phyloP scores from a whole-genome alignment of 306 rosid genomes.

The Gleditsia sinensis region DNA sequence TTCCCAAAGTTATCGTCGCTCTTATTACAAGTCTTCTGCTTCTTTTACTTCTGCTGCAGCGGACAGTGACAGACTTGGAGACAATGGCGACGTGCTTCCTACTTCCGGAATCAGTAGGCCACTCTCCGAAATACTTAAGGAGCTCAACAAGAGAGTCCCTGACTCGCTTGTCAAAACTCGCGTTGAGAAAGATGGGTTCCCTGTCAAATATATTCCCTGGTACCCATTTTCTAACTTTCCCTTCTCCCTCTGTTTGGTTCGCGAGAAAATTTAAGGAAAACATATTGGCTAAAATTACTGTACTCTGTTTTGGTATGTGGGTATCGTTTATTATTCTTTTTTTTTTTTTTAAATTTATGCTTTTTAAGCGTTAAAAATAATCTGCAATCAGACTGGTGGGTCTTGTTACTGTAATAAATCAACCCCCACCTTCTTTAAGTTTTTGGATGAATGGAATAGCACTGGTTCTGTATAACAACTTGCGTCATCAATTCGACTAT shows the following conservation, averaged over 20 bases:
- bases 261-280: neutral
- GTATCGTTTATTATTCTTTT: neutral
- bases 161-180: conserved; percentile 68
- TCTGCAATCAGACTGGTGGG: neutral
- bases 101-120: conserved; percentile 73
- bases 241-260: neutral
- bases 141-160: conserved; percentile 81
- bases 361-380: neutral
- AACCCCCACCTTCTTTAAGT: neutral
- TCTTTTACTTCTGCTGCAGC: neutral
- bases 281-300: neutral
- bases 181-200: conserved; percentile 50
- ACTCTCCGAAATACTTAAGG: conserved; percentile 69
- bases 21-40: conserved; percentile 29
- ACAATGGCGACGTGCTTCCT: conserved; percentile 5
- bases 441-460: neutral
- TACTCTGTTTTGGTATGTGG: neutral
- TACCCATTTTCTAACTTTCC: neutral
- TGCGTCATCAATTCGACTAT: no score
- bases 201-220: conserved; percentile 76
- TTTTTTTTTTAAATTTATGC: no score
- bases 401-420: neutral
- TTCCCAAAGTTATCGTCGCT: neutral
- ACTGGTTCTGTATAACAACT: no score
- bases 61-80: conserved; percentile 10